These are phyloP conservation scores for Pelargonium australe DNA, from an alignment of 441 rosid species.

Conservation along the genomic window DNA sequence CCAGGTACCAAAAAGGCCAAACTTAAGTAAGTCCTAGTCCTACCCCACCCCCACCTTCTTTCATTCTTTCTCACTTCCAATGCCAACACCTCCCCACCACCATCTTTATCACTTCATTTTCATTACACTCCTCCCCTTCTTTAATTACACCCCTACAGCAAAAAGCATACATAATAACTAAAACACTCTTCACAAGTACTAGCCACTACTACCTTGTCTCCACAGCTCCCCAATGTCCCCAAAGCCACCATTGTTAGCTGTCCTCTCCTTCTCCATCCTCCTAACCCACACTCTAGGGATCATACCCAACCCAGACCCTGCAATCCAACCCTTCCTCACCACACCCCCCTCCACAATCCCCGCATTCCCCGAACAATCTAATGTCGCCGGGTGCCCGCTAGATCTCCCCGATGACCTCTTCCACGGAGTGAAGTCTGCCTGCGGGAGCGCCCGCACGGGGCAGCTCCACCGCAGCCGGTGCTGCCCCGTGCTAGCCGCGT, in stretches of 20 bases:
- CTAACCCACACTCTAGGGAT: neutral
- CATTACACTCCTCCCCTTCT: too few relatives aligned
- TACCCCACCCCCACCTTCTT: too few relatives aligned
- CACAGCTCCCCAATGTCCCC: conserved; percentile 4
- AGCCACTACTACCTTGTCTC: too few relatives aligned
- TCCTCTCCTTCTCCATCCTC: neutral
- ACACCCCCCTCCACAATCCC: conserved; percentile 63
- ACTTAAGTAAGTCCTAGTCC: too few relatives aligned
- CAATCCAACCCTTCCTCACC: neutral
- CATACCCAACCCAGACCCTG: neutral
- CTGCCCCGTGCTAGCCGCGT: conserved; percentile 83
- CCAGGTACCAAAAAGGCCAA: too few relatives aligned
- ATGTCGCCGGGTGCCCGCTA: conserved; percentile 54
- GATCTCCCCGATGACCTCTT: conserved; percentile 65
- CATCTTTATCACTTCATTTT: too few relatives aligned
- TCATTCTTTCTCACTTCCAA: too few relatives aligned
- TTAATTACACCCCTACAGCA: too few relatives aligned
- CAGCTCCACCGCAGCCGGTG: conserved; percentile 46
- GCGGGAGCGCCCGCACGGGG: conserved; percentile 27
- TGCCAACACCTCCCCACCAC: too few relatives aligned
- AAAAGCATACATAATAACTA: too few relatives aligned
- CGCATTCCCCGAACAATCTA: conserved; percentile 87
- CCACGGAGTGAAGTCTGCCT: conserved; percentile 49
- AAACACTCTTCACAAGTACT: too few relatives aligned
- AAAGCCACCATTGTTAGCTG: neutral